Base-by-base conservation (phyloP, 129 eudicot genomes). In the Glebionis coronaria region DNA sequence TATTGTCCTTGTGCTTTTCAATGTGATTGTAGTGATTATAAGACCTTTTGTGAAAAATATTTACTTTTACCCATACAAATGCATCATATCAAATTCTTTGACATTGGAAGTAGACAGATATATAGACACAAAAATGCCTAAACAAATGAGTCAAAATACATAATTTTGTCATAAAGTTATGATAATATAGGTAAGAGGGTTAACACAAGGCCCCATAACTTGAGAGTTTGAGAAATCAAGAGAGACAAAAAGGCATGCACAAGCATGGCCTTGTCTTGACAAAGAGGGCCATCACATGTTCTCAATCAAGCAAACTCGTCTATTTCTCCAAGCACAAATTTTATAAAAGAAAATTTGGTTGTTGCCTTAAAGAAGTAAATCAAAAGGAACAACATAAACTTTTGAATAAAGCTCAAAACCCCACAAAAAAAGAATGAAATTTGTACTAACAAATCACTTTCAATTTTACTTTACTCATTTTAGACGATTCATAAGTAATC, bases 171-270 rank as follows among this genome's bases (percentile, higher is more conserved):
- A 67, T 68, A 61, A 75, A 65, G 56, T 21, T 27, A 4, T n/a
- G 46, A 23, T 18, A 50, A 12, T 64, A 74, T 20, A 31, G 56
- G 52, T 68, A 67, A 61, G 51, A 63, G n/a, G 65, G 44, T 25
- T 75, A 68, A 42, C 42, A 10, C 61, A 71, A 60, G 80, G 80
- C 65, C 80, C 80, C 75, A 76, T 68, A 40, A 68, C 58, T 61
- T 60, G 49, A 51, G 75, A 61, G 44, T 51, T 47, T 75, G 75
- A 29, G 80, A 53, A 55, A 53, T 51, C 80, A 68, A 76, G 80
- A 74, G 79, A 76, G 70, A 76, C 80, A 76, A 76, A 68, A 68
- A 69, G 46, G 79, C 79, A 74, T 57, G 73, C 73, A 74, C 44
- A 76, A 76, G 75, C 80, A 76, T 76, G 80, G 75, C 28, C 12